phyloP scores from a whole-genome alignment of 306 rosid genomes.

The Quercus variabilis region DNA sequence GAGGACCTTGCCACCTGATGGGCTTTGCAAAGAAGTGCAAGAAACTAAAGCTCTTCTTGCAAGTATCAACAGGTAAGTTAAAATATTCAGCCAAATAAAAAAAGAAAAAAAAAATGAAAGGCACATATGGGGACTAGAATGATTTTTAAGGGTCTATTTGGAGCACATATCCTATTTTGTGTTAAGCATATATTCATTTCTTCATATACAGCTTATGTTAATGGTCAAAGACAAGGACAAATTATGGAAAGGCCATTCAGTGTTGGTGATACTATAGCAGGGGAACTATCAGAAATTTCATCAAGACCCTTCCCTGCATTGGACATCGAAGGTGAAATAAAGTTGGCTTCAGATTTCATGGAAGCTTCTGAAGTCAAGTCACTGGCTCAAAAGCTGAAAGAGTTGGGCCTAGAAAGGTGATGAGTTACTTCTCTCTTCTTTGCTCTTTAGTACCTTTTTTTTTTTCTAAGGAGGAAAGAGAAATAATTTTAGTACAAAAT shows the following conservation, averaged over 20 bases:
- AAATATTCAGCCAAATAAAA: neutral
- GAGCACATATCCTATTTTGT: neutral
- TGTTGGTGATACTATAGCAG: slow-evolving; percentile 70
- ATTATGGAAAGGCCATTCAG: slow-evolving; percentile 77
- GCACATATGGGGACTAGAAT: neutral
- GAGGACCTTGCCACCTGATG: slow-evolving; percentile 85
- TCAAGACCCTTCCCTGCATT: slow-evolving; percentile 37
- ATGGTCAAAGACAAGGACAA: slow-evolving; percentile 94
- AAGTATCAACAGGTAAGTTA: slow-evolving; percentile 80
- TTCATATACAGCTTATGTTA: slow-evolving; percentile 68
- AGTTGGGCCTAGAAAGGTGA: slow-evolving; percentile 73
- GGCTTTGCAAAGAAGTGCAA: slow-evolving; percentile 76
- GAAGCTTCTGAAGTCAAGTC: slow-evolving; percentile 43
- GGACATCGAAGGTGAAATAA: slow-evolving; percentile 72
- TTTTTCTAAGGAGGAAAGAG: neutral
- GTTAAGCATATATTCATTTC: neutral
- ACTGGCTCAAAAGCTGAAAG: slow-evolving; percentile 75
- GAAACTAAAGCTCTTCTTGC: slow-evolving; percentile 82
- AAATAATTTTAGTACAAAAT: neutral
- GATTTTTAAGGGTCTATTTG: neutral
- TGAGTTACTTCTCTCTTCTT: neutral
- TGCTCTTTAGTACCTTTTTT: neutral
- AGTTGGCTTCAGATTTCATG: slow-evolving; percentile 46
- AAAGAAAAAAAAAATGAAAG: too few species aligned
- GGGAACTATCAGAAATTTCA: slow-evolving; percentile 41